phyloP scores from a whole-genome alignment of 495 filamentous ascomycete genomes.

The Cenococcum geophilum region DNA sequence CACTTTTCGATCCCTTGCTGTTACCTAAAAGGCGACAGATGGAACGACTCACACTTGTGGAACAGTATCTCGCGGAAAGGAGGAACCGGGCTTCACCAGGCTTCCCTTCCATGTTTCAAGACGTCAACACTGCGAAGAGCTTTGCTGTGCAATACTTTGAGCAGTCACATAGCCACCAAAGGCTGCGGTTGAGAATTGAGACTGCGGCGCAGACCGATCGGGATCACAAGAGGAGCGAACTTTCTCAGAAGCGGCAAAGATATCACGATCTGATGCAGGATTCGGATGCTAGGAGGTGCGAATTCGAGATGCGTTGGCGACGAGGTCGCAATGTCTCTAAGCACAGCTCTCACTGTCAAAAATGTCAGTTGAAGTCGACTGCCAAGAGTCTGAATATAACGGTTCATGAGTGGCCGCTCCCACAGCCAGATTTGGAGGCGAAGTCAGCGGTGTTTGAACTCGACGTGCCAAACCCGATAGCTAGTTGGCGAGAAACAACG shows the following conservation, averaged over 20 bases:
- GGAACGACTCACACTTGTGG: constrained; percentile 44
- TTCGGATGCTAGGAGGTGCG: constrained; percentile 30
- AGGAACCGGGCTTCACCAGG: constrained; percentile 28
- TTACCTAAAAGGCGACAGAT: constrained; percentile 48
- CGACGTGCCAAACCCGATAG: constrained; percentile 41
- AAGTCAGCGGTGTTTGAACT: constrained; percentile 57
- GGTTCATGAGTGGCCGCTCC: constrained; percentile 59
- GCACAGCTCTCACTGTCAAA: constrained; percentile 34
- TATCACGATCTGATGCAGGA: constrained; percentile 37
- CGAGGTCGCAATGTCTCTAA: constrained; percentile 14
- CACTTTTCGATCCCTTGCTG: constrained; percentile 46
- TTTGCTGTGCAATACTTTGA: constrained; percentile 52
- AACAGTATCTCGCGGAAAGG: constrained; percentile 44
- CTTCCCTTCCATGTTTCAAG: constrained; percentile 41
- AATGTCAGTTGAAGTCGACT: constrained; percentile 29
- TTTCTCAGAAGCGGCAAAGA: constrained; percentile 31
- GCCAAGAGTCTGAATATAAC: constrained; percentile 44
- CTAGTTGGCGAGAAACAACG: constrained; percentile 51
- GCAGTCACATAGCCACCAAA: constrained; percentile 42
- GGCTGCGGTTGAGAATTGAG: constrained; percentile 41
- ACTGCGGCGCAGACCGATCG: constrained; percentile 32
- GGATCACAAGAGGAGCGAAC: constrained; percentile 43
- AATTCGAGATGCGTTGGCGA: constrained; percentile 26
- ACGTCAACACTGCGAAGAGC: too few relatives aligned
- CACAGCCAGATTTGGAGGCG: constrained; percentile 32